Base-by-base conservation (phyloP, 345 rosid species). In the Boechera divaricarpa region DNA sequence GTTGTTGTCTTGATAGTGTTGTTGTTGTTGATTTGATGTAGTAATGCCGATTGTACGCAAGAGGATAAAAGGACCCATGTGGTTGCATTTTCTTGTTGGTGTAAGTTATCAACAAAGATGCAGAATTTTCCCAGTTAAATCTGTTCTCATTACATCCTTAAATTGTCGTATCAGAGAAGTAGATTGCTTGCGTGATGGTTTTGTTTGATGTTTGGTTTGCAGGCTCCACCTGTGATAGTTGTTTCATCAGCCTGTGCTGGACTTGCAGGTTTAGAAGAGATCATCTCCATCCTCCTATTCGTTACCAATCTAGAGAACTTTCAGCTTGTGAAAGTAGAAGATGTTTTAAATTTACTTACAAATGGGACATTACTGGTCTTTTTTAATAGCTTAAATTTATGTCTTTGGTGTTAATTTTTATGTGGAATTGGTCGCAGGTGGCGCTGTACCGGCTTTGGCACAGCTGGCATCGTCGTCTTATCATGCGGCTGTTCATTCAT, bases 231-330 rank as follows among this genome's bases (percentile, higher is more conserved):
- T 15, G 96, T 92, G 68, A 87, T 90, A 54, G 89, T 88, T 18
- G 86, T 88, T 91, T 88, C 97, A 70, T 87, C 93, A 60, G 88
- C 93, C 59, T 92, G 92, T 73, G 93, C 96, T 16, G 93, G 96
- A 45, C 82, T 92, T 78, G 84, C 88, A 84, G 95, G 97, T 91
- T 13, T 48, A 35, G 16, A 11, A 35, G 16, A 11, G 21, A 33
- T 51, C 33, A 18, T 67, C 47, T 67, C n/a, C 59, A 33, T 51
- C 21, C 16, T 67, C 60, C 57, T 32, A 33, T 65, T 31, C 18
- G 1, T 3, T 48, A 31, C 29, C 13, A 2, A 29, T 44, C 54
- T 41, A 41, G 3, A 62, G 2, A 62, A 24, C 67, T 39, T 38
- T 28, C 29, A 28, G 29, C 3, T 28, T 2, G 29, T 28, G 29